Evolutionary conservation across 495 filamentous ascomycete species (phyloP).

Genomic region (Venustampulla echinocandica): DNA sequence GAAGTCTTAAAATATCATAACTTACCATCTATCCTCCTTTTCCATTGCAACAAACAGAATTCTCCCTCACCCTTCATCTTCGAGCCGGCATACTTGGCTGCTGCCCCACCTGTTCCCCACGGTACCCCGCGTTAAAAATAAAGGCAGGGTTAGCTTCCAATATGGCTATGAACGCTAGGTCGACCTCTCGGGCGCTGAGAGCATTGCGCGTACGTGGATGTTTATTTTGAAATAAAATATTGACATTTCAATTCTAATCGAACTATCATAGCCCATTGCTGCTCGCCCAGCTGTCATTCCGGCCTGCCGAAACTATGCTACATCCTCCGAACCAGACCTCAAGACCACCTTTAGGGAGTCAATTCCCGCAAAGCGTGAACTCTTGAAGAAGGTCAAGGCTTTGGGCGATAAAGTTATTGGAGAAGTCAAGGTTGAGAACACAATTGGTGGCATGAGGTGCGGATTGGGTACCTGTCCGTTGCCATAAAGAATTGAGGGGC

Average conservation of each 20-base stretch:
- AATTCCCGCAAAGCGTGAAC: slow-evolving; percentile 88
- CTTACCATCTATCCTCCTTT: too few species aligned
- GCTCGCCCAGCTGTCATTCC: slow-evolving; percentile 22
- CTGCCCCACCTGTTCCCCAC: slow-evolving; percentile 12
- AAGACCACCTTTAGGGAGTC: slow-evolving; percentile 72
- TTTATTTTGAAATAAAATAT: background rate
- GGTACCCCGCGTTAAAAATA: slow-evolving; percentile 10
- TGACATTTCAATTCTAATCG: background rate
- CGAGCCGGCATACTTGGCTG: too few species aligned
- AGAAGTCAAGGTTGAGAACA: slow-evolving; percentile 89
- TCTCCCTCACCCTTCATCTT: too few species aligned
- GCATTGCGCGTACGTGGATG: slow-evolving; percentile 45
- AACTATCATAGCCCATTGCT: slow-evolving; percentile 29
- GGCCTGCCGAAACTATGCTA: slow-evolving; percentile 47
- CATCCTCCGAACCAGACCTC: slow-evolving; percentile 74
- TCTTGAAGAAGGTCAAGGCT: slow-evolving; percentile 82
- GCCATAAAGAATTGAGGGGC: background rate
- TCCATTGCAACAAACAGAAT: too few species aligned
- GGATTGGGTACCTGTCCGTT: too few species aligned
- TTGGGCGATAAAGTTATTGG: slow-evolving; percentile 77
- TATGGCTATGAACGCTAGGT: slow-evolving; percentile 44
- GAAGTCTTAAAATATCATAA: too few species aligned
- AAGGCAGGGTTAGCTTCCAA: slow-evolving; percentile 12
- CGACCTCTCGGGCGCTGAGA: slow-evolving; percentile 39
- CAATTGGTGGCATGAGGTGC: slow-evolving; percentile 88